These are phyloP conservation scores for Calophaca sinica DNA, from an alignment of 306 rosid species.

Conservation along the genomic window DNA sequence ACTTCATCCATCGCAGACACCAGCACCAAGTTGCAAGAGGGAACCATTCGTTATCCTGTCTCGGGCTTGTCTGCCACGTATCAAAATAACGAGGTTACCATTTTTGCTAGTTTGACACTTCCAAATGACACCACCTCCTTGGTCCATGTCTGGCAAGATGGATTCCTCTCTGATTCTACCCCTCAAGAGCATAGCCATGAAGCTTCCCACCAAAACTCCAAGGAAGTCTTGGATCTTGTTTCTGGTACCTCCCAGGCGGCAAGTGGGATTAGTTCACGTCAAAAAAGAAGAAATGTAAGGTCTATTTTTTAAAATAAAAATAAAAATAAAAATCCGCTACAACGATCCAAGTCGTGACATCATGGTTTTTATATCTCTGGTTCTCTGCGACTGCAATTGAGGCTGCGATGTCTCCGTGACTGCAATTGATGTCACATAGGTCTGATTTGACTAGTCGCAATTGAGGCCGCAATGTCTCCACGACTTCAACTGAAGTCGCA, in stretches of 20 bases:
- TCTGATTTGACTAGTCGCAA: too few relatives aligned
- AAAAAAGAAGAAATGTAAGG: constrained; percentile 66
- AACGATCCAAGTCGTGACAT: too few relatives aligned
- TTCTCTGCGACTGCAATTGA: too few relatives aligned
- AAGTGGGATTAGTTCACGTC: constrained; percentile 36
- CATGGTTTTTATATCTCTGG: too few relatives aligned
- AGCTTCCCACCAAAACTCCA: constrained; percentile 42
- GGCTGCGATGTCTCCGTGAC: too few relatives aligned
- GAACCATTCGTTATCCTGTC: constrained; percentile 41
- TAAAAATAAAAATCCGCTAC: too few relatives aligned
- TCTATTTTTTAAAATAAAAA: too few relatives aligned
- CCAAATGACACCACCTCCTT: constrained; percentile 50
- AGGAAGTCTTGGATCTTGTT: constrained; percentile 57
- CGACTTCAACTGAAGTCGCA: too few relatives aligned
- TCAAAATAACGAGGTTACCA: constrained; percentile 56
- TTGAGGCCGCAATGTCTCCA: too few relatives aligned
- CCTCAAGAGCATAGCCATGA: constrained; percentile 37
- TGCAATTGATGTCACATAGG: too few relatives aligned
- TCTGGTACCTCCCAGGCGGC: constrained; percentile 56
- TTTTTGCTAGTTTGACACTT: constrained; percentile 65
- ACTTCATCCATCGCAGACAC: constrained; percentile 38
- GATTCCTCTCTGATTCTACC: constrained; percentile 46
- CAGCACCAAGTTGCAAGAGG: constrained; percentile 41
- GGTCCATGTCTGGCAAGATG: constrained; percentile 80
- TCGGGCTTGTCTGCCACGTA: constrained; percentile 45